phyloP scores from a whole-genome alignment of 441 rosid species.

The Erysimum pusillum region DNA sequence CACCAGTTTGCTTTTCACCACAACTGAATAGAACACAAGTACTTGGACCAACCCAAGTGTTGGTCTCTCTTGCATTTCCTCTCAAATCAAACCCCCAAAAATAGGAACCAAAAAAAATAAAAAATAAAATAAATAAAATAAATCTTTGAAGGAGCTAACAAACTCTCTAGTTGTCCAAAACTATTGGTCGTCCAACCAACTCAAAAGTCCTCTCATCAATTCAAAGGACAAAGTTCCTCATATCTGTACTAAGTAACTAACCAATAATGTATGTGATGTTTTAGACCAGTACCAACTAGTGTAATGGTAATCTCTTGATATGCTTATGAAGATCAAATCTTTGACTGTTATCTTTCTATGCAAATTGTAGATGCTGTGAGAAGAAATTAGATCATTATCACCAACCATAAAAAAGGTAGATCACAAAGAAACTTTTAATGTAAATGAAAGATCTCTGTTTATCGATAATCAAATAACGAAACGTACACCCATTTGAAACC shows the following conservation, averaged over 20 bases:
- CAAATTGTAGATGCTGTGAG: not conserved
- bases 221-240: conserved; percentile 25
- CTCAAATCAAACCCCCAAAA: conserved; percentile 39
- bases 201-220: conserved; percentile 36
- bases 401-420: conserved; percentile 14
- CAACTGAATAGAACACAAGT: conserved; percentile 39
- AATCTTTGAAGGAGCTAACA: conserved; percentile 20
- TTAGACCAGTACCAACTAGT: conserved; percentile 7
- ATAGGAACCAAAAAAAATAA: not conserved
- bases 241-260: conserved; percentile 39
- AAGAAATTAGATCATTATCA: conserved; percentile 15
- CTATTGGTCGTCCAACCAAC: conserved; percentile 35
- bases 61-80: conserved; percentile 36
- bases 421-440: conserved; percentile 5
- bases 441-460: conserved; percentile 22
- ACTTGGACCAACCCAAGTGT: conserved; percentile 37
- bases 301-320: not conserved
- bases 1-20: conserved; percentile 38
- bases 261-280: conserved; percentile 26
- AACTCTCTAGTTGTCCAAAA: conserved; percentile 14
- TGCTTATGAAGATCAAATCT: conserved; percentile 27
- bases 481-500: conserved; percentile 34
- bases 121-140: not conserved
- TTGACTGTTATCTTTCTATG: conserved; percentile 9
- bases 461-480: conserved; percentile 23